Base-by-base conservation (phyloP, 202 grass and related monocot genomes). In the Setaria viridis region DNA sequence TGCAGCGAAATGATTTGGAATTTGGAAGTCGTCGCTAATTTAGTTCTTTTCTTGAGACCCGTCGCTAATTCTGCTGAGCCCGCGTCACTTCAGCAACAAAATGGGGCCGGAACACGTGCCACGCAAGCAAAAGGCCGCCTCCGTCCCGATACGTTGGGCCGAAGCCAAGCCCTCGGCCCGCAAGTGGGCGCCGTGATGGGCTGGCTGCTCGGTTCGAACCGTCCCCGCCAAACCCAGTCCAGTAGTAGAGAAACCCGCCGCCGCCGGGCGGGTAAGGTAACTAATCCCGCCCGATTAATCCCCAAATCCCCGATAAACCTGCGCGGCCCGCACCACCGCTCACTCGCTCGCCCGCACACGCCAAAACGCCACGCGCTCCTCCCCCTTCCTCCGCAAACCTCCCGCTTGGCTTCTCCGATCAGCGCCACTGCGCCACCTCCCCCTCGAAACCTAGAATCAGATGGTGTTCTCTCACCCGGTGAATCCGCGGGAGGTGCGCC, bases 271-370 rank as follows among this genome's bases (percentile, higher is more conserved):
- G 46, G 11, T 7, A 20, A 42, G 20, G 19, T 71, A 71, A 72
- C 21, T 32, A 50, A 29, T 30, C 70, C 70, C 25, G 70, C 25
- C 20, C 9, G 42, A 13, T 14, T 25, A 70, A 45, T 45, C 13
- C 69, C 45, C 69, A 30, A 15, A 33, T 34, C 29, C 25, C 53
- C 29, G 55, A 62, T 60, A 49, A 72, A 62, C 56, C 56, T 37
- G 42, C 69, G 17, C 68, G 43, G 11, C 33, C 14, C 75, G 76
- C 84, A 64, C 67, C 66, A 39, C 43, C 56, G 67, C 68, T 34
- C 46, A 1, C 43, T 73, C 77, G 35, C 45, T n/a, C 21, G 45
- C 72, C 6, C 30, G 53, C 65, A 13, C 39, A 50, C 70, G 25
- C 13, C 70, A 34, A 53, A 69, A 56, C 57, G 45, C 20, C 76